Conservation (phyloP, 1,284 basidiomycete genomes). For the Ustanciosporium gigantosporum region DNA sequence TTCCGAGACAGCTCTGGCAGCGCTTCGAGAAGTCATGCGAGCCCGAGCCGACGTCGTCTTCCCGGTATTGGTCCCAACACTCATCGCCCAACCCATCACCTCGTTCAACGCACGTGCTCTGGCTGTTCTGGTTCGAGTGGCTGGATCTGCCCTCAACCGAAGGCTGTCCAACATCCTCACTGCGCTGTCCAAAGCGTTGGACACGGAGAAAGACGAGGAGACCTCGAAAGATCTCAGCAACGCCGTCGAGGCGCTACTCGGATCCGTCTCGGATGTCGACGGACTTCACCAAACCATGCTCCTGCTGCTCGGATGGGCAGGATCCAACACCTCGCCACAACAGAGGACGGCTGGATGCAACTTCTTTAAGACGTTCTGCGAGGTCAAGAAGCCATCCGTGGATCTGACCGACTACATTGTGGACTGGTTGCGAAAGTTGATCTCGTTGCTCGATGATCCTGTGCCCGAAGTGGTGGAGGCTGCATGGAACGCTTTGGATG, state of each 20-base stretch:
- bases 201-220: slow-evolving; percentile 46
- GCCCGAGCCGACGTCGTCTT: slow-evolving; percentile 73
- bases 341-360: slow-evolving; percentile 47
- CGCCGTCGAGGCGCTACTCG: slow-evolving; percentile 47
- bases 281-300: slow-evolving; percentile 58
- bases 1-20: slow-evolving; percentile 88
- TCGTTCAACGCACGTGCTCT: slow-evolving; percentile 94
- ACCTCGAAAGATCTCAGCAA: slow-evolving; percentile 23
- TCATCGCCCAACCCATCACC: slow-evolving; percentile 86
- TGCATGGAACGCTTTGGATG: slow-evolving; percentile 81
- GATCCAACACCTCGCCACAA: slow-evolving; percentile 30
- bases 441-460: slow-evolving; percentile 81
- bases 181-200: slow-evolving; percentile 52
- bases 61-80: slow-evolving; percentile 93
- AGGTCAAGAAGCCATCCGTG: slow-evolving; percentile 42
- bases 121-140: slow-evolving; percentile 86
- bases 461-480: slow-evolving; percentile 76
- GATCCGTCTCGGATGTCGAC: slow-evolving; percentile 48
- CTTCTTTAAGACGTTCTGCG: slow-evolving; percentile 51
- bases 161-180: slow-evolving; percentile 48
- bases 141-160: slow-evolving; percentile 80
- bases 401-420: slow-evolving; percentile 70
- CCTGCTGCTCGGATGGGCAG: slow-evolving; percentile 57
- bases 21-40: slow-evolving; percentile 78
- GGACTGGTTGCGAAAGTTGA: slow-evolving; percentile 92